Evolutionary conservation across 306 rosid genomes (phyloP).

Genomic region (Vachellia collinsii): DNA sequence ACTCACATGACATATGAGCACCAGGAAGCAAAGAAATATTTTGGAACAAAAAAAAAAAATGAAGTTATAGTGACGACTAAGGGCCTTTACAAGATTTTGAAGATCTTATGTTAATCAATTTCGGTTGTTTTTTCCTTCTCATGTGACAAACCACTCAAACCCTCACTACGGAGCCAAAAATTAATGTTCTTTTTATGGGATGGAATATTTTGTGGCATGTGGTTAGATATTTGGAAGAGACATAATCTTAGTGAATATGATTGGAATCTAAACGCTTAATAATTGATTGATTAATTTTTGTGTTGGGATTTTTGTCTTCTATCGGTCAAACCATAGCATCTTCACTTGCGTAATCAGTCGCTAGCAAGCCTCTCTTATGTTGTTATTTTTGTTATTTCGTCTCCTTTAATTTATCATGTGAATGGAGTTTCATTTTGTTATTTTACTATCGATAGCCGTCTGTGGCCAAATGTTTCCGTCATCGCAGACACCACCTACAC

Average conservation of each 20-base stretch:
- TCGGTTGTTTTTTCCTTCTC: background rate
- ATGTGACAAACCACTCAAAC: constrained; percentile 21
- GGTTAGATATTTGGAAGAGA: constrained; percentile 54
- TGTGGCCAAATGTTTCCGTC: too few species aligned
- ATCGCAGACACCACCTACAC: too few species aligned
- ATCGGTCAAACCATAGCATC: constrained; percentile 22
- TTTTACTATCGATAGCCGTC: too few species aligned
- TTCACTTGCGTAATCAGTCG: constrained; percentile 9
- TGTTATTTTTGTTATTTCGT: background rate
- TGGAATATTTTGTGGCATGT: constrained; percentile 69
- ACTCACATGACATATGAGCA: background rate
- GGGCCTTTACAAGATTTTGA: background rate
- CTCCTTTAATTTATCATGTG: too few species aligned
- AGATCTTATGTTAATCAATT: background rate
- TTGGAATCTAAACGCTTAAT: constrained; percentile 43
- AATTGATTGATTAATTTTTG: constrained; percentile 28
- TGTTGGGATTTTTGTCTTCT: constrained; percentile 42
- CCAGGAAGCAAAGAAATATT: background rate
- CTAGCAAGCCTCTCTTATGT: background rate
- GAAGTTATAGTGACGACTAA: background rate
- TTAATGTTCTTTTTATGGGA: constrained; percentile 33
- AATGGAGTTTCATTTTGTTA: too few species aligned
- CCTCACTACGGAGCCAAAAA: constrained; percentile 16
- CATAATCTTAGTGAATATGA: constrained; percentile 55
- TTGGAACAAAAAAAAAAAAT: background rate